Conservation (phyloP, 2,329 filamentous ascomycete genomes). For the Pseudogymnoascus sp. region DNA sequence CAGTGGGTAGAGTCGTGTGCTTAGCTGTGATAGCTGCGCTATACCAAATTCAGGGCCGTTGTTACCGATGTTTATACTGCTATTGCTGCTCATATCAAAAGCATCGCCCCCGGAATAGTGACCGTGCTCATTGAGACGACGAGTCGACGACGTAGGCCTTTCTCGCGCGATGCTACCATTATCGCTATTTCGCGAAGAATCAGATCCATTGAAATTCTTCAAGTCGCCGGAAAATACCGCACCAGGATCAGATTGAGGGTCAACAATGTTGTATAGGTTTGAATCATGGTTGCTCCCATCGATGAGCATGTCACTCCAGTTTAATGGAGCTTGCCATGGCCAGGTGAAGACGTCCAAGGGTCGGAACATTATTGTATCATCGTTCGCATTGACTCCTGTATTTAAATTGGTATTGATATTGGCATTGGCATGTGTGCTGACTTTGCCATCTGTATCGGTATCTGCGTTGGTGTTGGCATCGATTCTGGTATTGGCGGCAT, state of each 20-base stretch:
- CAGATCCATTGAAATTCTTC: neutral
- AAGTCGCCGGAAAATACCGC: neutral
- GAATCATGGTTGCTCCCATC: neutral
- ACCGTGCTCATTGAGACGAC: neutral
- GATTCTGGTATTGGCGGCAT: neutral
- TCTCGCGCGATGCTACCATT: neutral
- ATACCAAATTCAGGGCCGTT: neutral
- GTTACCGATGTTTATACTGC: neutral
- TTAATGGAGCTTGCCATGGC: neutral
- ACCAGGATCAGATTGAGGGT: neutral
- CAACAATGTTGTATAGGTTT: neutral
- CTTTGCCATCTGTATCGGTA: neutral
- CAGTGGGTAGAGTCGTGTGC: neutral
- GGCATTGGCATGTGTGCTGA: neutral
- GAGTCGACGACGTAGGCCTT: neutral
- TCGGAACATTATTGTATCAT: neutral
- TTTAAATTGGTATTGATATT: neutral
- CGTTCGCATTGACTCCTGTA: neutral
- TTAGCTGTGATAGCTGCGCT: neutral
- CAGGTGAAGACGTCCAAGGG: neutral
- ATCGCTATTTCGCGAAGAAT: neutral
- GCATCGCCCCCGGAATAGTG: neutral
- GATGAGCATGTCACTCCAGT: neutral
- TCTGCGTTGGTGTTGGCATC: neutral
- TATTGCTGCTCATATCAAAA: neutral